Evolutionary conservation across 2,329 filamentous ascomycete genomes (phyloP).

Genomic region (Harringtonia lauricola): DNA sequence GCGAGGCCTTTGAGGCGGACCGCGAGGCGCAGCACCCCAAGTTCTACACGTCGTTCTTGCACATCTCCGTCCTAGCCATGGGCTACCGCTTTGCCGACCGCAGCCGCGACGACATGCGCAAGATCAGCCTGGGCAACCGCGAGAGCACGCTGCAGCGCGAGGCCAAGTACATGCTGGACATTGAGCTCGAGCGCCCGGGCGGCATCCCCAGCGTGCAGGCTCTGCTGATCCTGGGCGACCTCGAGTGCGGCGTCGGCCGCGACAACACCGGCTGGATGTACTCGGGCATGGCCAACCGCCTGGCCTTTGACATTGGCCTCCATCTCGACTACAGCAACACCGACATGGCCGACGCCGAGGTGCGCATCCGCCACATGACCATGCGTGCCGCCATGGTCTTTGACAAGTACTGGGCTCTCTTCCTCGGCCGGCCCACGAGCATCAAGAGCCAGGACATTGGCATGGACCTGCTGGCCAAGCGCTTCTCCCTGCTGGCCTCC

Average conservation of each 20-base stretch:
- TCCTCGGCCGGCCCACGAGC: conserved; percentile 39
- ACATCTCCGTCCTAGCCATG: conserved; percentile 39
- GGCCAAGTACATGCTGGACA: conserved; percentile 42
- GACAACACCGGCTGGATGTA: conserved; percentile 46
- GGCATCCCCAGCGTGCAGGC: conserved; percentile 42
- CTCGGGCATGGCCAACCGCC: conserved; percentile 31
- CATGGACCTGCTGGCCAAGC: conserved; percentile 33
- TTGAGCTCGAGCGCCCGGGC: conserved; percentile 38
- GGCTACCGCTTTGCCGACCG: conserved; percentile 40
- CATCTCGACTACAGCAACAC: conserved; percentile 32
- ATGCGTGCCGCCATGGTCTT: conserved; percentile 41
- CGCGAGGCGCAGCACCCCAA: conserved; percentile 31
- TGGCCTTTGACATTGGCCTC: conserved; percentile 36
- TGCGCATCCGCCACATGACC: conserved; percentile 36
- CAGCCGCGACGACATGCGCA: conserved; percentile 34
- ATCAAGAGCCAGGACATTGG: conserved; percentile 42
- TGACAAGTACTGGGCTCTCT: conserved; percentile 44
- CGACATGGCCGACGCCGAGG: conserved; percentile 32
- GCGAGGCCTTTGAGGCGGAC: conserved; percentile 35
- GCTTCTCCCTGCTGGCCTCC: conserved; percentile 27
- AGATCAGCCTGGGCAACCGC: conserved; percentile 30
- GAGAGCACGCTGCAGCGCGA: conserved; percentile 42
- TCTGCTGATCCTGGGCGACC: conserved; percentile 37
- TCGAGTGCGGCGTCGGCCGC: conserved; percentile 41
- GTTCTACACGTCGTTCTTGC: conserved; percentile 41